These are phyloP conservation scores for Diaporthe vaccinii DNA, from an alignment of 2,329 filamentous ascomycete genomes.

Conservation along the genomic window DNA sequence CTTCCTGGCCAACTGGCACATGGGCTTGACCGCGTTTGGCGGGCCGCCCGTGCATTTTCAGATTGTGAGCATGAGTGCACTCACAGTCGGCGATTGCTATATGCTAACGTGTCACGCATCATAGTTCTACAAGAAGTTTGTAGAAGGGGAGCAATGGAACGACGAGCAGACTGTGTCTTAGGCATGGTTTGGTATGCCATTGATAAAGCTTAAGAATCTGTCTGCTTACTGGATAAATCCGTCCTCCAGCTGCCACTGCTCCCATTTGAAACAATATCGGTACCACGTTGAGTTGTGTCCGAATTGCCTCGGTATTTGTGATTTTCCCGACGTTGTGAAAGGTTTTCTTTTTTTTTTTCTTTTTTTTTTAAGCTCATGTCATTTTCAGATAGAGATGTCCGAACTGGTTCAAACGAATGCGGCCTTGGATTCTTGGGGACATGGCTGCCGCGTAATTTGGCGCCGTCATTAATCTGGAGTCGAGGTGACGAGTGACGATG, in stretches of 20 bases:
- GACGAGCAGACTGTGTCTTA: constrained; percentile 3
- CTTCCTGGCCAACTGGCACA: constrained; percentile 62
- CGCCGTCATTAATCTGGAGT: too few relatives aligned
- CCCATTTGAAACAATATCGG: too few relatives aligned
- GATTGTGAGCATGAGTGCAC: constrained; percentile 58
- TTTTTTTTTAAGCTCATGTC: too few relatives aligned
- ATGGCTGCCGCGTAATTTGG: too few relatives aligned
- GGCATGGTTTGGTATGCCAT: constrained; percentile 7
- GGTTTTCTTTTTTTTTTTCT: too few relatives aligned
- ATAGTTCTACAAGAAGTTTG: constrained; percentile 10
- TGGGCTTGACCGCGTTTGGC: constrained; percentile 76
- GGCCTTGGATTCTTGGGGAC: neutral
- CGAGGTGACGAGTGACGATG: too few relatives aligned
- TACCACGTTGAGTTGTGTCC: neutral
- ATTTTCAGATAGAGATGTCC: neutral
- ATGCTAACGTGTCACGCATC: neutral
- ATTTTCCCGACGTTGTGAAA: neutral
- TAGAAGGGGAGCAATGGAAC: neutral
- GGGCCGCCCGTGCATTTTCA: constrained; percentile 79
- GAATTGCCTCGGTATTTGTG: neutral
- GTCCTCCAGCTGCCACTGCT: too few relatives aligned
- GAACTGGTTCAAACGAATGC: neutral
- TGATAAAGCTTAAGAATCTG: neutral
- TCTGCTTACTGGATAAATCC: neutral
- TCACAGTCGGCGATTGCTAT: neutral